Base-by-base conservation (phyloP, 2,329 filamentous ascomycete genomes). In the Sporothrix curviconia region DNA sequence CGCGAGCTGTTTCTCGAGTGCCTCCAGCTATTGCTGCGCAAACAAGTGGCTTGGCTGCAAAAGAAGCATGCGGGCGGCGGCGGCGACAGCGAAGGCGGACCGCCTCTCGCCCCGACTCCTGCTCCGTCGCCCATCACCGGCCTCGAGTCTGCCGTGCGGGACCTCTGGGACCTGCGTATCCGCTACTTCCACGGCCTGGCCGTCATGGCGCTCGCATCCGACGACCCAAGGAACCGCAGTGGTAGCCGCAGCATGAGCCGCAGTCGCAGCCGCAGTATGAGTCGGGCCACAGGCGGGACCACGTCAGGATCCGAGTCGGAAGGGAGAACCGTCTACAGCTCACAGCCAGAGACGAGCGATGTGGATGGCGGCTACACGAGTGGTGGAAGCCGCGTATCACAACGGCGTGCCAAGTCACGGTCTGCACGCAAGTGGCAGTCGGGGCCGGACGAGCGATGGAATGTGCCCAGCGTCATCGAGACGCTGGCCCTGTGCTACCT, bases 11-110 rank as follows among this genome's bases (percentile, higher is more conserved):
- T 89, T 68, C 76, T 97, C 36, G 87, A 95, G 68, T 87, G 84
- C 62, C 81, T 95, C 59, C 92, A 97, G 71, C 76, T 96, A 32
- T 80, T 97, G 49, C 74, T 99, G 28, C 84, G 91, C 68, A 89
- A 87, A 67, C 92, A 97, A 74, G 74, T 90, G 15, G 73, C 82
- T 66, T 92, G 86, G 78, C 76, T 97, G 30, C 75, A 95, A 14
- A 74, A 81, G 22, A n/a, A n/a, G n/a, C n/a, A n/a, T 74, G 78
- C 6, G 84, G 85, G 67, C 80, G 81, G 0, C 78, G 94, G 49
- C 85, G 32, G 19, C 34, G n/a, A n/a, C 11, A 37, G 39, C 3
- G 50, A 17, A 2, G n/a, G n/a, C n/a, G n/a, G n/a, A n/a, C n/a
- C n/a, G n/a, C n/a, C 9, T 9, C 19, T 14, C n/a, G 14, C 34